These are phyloP conservation scores for Candida piceae DNA, from an alignment of 805 yeast genomes.

Conservation along the genomic window DNA sequence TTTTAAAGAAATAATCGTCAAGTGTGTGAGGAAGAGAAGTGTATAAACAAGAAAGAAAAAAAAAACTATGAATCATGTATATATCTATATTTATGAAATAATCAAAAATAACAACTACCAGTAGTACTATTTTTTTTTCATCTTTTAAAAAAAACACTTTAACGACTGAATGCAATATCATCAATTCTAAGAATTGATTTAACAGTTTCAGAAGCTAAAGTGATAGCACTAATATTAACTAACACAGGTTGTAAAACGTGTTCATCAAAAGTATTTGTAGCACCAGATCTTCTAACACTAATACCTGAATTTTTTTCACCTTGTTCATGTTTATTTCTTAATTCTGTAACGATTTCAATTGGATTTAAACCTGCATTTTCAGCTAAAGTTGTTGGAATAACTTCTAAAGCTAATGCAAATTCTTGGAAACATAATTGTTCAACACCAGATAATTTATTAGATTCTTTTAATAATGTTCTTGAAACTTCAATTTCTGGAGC, in stretches of 20 bases:
- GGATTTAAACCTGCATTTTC: slow-evolving; percentile 94
- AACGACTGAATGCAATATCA: slow-evolving; percentile 92
- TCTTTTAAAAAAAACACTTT: too few relatives aligned
- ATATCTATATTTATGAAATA: too few relatives aligned
- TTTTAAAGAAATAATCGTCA: background rate
- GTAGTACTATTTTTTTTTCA: too few relatives aligned
- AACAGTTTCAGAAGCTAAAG: slow-evolving; percentile 93
- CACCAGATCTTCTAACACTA: slow-evolving; percentile 88
- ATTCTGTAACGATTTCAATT: slow-evolving; percentile 85
- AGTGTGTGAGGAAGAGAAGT: too few relatives aligned
- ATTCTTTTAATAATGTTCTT: slow-evolving; percentile 64
- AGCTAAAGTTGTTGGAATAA: slow-evolving; percentile 89
- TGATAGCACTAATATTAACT: slow-evolving; percentile 90
- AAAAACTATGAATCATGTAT: too few relatives aligned
- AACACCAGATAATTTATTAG: slow-evolving; percentile 71
- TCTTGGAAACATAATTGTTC: slow-evolving; percentile 90
- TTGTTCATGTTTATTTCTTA: slow-evolving; percentile 82
- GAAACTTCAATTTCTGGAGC: slow-evolving; percentile 95
- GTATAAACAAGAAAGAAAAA: too few relatives aligned
- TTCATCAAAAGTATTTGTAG: slow-evolving; percentile 86
- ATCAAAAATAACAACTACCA: too few relatives aligned
- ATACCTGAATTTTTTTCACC: slow-evolving; percentile 96
- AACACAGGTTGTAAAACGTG: slow-evolving; percentile 95
- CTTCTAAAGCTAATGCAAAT: slow-evolving; percentile 87
- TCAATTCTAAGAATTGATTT: slow-evolving; percentile 94